phyloP scores from a whole-genome alignment of 768 basidiomycete species.

The Lentinula aciculospora region DNA sequence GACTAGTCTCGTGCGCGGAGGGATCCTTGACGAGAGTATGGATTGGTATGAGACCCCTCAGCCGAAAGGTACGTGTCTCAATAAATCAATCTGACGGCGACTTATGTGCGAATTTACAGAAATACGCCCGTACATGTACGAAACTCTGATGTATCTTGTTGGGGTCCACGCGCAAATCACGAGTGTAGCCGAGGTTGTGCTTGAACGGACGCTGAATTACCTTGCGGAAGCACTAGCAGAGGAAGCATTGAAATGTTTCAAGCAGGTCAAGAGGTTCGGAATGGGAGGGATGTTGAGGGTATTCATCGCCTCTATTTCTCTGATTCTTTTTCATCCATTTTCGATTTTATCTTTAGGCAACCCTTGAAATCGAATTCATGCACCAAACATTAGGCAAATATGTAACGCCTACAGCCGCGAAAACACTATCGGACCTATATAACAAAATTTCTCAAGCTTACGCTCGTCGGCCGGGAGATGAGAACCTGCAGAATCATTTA shows the following conservation, averaged over 20 bases:
- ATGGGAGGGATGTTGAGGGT: conserved; percentile 99
- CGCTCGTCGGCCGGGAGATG: conserved; percentile 75
- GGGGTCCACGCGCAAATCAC: conserved; percentile 89
- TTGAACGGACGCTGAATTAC: conserved; percentile 76
- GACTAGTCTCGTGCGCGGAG: conserved; percentile 62
- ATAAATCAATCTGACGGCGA: conserved; percentile 2
- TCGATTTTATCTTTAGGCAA: conserved; percentile 81
- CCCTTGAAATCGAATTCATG: conserved; percentile 98
- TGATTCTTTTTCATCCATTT: neutral
- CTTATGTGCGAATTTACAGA: conserved; percentile 33
- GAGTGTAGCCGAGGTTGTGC: conserved; percentile 68
- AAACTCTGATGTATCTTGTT: conserved; percentile 82
- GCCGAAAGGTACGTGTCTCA: conserved; percentile 63
- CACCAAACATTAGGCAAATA: conserved; percentile 93
- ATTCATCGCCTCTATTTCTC: conserved; percentile 14
- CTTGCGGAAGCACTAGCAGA: conserved; percentile 80
- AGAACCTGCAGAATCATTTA: conserved; percentile 80
- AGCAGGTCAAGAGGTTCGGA: conserved; percentile 85
- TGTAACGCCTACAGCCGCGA: conserved; percentile 74
- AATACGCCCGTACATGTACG: conserved; percentile 92
- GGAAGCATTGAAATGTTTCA: conserved; percentile 82
- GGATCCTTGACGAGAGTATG: conserved; percentile 75
- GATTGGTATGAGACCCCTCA: conserved; percentile 95
- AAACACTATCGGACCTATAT: conserved; percentile 87
- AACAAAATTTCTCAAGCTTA: conserved; percentile 94